Base-by-base conservation (phyloP, 163 green algal species). In the Chloroidium sp. region DNA sequence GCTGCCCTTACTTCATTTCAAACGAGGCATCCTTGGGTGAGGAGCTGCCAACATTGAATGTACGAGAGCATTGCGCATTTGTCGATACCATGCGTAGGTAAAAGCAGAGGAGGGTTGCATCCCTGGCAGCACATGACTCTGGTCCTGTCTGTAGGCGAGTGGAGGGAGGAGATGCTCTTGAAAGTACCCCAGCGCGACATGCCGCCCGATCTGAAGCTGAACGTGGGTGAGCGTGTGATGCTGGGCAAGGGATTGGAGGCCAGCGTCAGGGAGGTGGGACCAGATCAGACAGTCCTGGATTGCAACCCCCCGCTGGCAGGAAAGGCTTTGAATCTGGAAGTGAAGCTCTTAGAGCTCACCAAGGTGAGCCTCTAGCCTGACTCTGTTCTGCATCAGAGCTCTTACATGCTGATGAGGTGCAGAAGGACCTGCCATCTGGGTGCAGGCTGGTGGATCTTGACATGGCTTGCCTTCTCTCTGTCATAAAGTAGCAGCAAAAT, bases 301-400 rank as follows among this genome's bases (percentile, higher is more conserved):
- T 82, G 89, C 60, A 96, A 96, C 83, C 92, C 92, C 59, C 84
- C 89, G 68, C 84, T 95, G 80, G 92, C 92, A 0, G 93, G 93
- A 36, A 86, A 94, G 85, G 77, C 84, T 57, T 87, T 97, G 3
- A 93, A 80, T 0, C 97, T 96, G 82, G 93, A 95, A 61, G 88
- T 92, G 59, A 81, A 90, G 81, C 83, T 92, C 59, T 62, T 90
- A 1, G 79, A 82, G 57, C 77, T 87, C 59, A 78, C 83, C 8
- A 86, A 88, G 57, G 79, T 84, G 14, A 36, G 75, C 61, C 74
- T 62, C 12, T 10, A 13, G 68, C 12, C 14, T 80, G 75, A 10
- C 12, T 75, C 12, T n/a, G 14, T 80, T 13, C 3, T 72, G 12
- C 59, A 13, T 10, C n/a, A 14, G 12, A 57, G 14, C 13, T 69